Evolutionary conservation across 1,284 basidiomycete species (phyloP).

Genomic region (Golubevia sp.): DNA sequence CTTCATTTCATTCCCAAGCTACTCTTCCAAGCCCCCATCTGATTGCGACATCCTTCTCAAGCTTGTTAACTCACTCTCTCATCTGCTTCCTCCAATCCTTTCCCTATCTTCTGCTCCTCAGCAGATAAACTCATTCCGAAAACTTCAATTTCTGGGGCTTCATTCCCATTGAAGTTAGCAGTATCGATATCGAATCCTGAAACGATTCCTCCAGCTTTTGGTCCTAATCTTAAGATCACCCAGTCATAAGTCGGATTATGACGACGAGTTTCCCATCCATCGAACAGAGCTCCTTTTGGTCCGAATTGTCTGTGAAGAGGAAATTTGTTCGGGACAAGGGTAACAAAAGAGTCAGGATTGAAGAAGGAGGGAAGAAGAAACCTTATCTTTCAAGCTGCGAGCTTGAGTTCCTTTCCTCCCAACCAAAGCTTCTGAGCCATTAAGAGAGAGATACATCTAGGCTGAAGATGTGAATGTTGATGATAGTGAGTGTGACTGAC

Average conservation of each 20-base stretch:
- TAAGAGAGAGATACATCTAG: too few species aligned
- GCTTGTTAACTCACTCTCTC: conserved; percentile 65
- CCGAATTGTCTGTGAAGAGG: conserved; percentile 88
- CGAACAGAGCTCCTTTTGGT: conserved; percentile 89
- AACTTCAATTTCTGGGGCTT: conserved; percentile 63
- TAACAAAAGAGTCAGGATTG: background rate
- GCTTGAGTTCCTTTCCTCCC: too few species aligned
- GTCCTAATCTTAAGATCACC: conserved; percentile 87
- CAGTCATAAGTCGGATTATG: conserved; percentile 90
- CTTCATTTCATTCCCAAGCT: background rate
- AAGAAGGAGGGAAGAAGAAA: background rate
- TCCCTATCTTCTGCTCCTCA: background rate
- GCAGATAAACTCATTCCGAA: background rate
- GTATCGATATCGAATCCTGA: conserved; percentile 95
- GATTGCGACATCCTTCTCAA: background rate
- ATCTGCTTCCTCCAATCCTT: conserved; percentile 57
- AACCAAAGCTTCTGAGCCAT: too few species aligned
- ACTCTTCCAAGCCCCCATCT: background rate
- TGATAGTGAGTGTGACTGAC: too few species aligned
- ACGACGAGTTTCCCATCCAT: conserved; percentile 89
- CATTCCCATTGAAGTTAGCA: conserved; percentile 93
- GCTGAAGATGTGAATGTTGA: too few species aligned
- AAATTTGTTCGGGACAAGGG: conserved; percentile 4
- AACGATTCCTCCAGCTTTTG: conserved; percentile 70
- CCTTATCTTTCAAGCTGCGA: too few species aligned